Percentiles rank a stretch among this genome's conserved stretches.
Evolutionary conservation across 192 early-diverging fungal species (phyloP).

Genomic region (Phycomyces blakesleeanus): DNA sequence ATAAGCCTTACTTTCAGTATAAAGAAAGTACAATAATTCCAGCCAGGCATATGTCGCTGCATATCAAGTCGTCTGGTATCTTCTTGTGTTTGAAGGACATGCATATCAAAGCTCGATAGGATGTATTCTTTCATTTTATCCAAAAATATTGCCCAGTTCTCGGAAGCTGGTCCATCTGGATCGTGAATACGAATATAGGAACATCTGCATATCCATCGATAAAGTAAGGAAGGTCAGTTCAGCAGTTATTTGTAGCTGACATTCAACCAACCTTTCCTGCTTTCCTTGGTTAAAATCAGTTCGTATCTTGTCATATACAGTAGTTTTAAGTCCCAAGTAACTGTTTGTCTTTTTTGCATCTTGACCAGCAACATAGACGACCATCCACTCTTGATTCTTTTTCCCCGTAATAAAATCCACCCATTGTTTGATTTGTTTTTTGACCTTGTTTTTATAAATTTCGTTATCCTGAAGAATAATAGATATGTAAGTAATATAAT

Average conservation of each 20-base stretch:
- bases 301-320: slow-evolving; percentile 82
- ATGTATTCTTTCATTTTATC: slow-evolving; percentile 73
- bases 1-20: slow-evolving; percentile 69
- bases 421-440: slow-evolving; percentile 76
- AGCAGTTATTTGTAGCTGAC: not conserved
- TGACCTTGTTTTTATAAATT: slow-evolving; percentile 59
- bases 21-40: slow-evolving; percentile 99
- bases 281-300: slow-evolving; percentile 75
- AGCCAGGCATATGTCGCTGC: slow-evolving; percentile 92
- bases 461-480: slow-evolving; percentile 63
- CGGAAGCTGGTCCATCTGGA: slow-evolving; percentile 38
- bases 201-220: slow-evolving; percentile 27
- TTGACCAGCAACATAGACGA: slow-evolving; percentile 67
- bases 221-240: slow-evolving; percentile 9
- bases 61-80: slow-evolving; percentile 87
- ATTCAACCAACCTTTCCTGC: slow-evolving; percentile 49
- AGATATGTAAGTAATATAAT: not conserved
- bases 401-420: slow-evolving; percentile 65
- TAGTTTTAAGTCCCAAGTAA: slow-evolving; percentile 59
- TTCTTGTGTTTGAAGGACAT: slow-evolving; percentile 81
- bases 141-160: slow-evolving; percentile 70
- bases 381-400: slow-evolving; percentile 88
- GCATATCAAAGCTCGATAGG: slow-evolving; percentile 65
- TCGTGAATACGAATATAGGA: slow-evolving; percentile 42
- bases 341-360: slow-evolving; percentile 50